Percentiles rank a stretch among this genome's conserved stretches.
Evolutionary conservation across 2,329 filamentous ascomycete species (phyloP).

Genomic region (Rutstroemia sp.): DNA sequence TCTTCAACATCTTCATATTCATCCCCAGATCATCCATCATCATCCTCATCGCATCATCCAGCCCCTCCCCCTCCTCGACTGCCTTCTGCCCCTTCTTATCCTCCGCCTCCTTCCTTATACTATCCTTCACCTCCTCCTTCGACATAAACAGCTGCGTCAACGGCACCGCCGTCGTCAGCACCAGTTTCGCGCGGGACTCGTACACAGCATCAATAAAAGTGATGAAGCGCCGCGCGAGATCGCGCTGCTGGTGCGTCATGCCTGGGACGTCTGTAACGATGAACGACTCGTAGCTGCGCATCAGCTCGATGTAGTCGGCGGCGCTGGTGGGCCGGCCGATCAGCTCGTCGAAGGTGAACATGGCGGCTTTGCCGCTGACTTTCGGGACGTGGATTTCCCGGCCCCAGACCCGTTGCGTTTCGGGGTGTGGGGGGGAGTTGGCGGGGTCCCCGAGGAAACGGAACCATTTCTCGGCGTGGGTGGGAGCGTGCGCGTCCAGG

Average conservation of each 20-base stretch:
- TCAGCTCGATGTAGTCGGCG: constrained; percentile 90
- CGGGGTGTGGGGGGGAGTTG: constrained; percentile 62
- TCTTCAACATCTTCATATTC: constrained; percentile 78
- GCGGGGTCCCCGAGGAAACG: constrained; percentile 77
- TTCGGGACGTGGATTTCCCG: constrained; percentile 80
- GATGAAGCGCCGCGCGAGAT: constrained; percentile 88
- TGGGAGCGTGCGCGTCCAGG: constrained; percentile 66
- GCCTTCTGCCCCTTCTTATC: constrained; percentile 35
- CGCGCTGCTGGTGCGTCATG: constrained; percentile 81
- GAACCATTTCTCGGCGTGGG: constrained; percentile 93
- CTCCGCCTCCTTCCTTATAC: constrained; percentile 40
- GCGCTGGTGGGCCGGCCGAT: constrained; percentile 85
- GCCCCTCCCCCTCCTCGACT: constrained; percentile 22
- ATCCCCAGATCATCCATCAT: constrained; percentile 84
- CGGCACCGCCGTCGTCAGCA: constrained; percentile 82
- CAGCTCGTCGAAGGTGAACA: constrained; percentile 88
- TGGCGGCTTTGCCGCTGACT: constrained; percentile 80
- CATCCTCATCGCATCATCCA: constrained; percentile 66
- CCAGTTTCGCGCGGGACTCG: constrained; percentile 85
- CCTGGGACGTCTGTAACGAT: constrained; percentile 85
- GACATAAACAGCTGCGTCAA: constrained; percentile 81
- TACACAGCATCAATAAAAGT: constrained; percentile 97
- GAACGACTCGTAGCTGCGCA: constrained; percentile 84
- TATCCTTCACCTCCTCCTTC: constrained; percentile 57
- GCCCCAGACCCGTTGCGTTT: constrained; percentile 84